Conservation (phyloP, 768 basidiomycete species). For the Suillus cothurnatus region DNA sequence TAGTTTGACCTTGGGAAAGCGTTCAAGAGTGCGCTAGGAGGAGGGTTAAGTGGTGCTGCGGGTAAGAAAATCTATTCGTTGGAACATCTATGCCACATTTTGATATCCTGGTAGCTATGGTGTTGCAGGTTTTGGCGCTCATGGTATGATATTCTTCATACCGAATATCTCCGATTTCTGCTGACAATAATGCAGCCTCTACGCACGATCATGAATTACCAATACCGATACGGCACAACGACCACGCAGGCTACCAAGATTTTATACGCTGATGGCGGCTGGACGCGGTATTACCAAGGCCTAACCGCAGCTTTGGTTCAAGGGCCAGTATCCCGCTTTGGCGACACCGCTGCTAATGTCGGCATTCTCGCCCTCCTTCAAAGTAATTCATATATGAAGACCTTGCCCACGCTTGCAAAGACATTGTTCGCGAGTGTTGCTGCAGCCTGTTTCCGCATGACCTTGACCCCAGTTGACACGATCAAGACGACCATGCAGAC, state of each 20-base stretch:
- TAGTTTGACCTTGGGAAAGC: constrained; percentile 84
- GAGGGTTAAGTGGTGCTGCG: constrained; percentile 88
- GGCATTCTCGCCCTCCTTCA: constrained; percentile 87
- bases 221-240: constrained; percentile 86
- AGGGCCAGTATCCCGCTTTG: constrained; percentile 84
- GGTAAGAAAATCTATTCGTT: constrained; percentile 41
- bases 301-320: constrained; percentile 84
- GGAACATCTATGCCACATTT: constrained; percentile 7
- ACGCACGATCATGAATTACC: constrained; percentile 98
- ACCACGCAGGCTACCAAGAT: constrained; percentile 64
- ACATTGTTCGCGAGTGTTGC: constrained; percentile 78
- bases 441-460: constrained; percentile 86
- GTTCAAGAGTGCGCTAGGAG: constrained; percentile 82
- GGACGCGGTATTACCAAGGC: constrained; percentile 86
- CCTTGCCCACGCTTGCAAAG: constrained; percentile 66
- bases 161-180: too few relatives aligned
- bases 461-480: constrained; percentile 92
- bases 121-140: constrained; percentile 86
- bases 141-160: constrained; percentile 49
- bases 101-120: constrained; percentile 65
- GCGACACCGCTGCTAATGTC: constrained; percentile 93
- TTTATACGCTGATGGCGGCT: constrained; percentile 79
- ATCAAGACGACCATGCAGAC: constrained; percentile 96
- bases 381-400: constrained; percentile 70
- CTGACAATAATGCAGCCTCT: constrained; percentile 56